Percentiles rank a stretch among this genome's conserved stretches.
phyloP scores from a whole-genome alignment of 2,329 filamentous ascomycete species.

The Allantophomopsis cytisporea region DNA sequence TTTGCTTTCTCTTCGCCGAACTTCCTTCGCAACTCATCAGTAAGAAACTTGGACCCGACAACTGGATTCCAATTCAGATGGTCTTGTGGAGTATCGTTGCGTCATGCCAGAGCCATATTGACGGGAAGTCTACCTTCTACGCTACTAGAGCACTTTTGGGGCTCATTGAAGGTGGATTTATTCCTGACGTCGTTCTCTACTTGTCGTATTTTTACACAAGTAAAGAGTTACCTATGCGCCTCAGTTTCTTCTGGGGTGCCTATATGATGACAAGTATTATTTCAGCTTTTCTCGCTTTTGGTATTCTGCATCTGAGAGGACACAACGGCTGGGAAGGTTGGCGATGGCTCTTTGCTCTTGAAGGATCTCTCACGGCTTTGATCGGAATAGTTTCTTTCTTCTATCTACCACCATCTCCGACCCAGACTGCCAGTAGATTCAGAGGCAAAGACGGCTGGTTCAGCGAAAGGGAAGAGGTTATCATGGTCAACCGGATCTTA shows the following conservation, averaged over 20 bases:
- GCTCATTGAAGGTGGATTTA: constrained; percentile 37
- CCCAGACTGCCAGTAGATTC: constrained; percentile 39
- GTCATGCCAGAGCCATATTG: constrained; percentile 27
- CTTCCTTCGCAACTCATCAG: constrained; percentile 50
- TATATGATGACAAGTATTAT: constrained; percentile 23
- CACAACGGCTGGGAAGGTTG: constrained; percentile 35
- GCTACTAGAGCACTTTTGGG: constrained; percentile 23
- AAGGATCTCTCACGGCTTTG: constrained; percentile 37
- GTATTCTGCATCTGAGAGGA: constrained; percentile 35
- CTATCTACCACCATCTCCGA: constrained; percentile 45
- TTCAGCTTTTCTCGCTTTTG: constrained; percentile 41
- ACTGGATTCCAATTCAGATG: constrained; percentile 54
- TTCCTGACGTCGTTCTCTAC: constrained; percentile 52
- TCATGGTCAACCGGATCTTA: constrained; percentile 48
- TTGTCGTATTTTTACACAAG: constrained; percentile 67
- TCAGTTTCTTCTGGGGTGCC: constrained; percentile 60
- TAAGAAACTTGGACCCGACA: constrained; percentile 51
- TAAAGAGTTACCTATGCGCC: constrained; percentile 50
- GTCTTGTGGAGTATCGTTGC: constrained; percentile 34
- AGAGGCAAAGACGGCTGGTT: constrained; percentile 50
- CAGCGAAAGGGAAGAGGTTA: constrained; percentile 47
- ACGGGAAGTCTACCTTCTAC: constrained; percentile 26
- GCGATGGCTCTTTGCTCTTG: constrained; percentile 41
- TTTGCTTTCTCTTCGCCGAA: constrained; percentile 33
- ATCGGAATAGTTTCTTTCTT: constrained; percentile 39